These are phyloP conservation scores for Salvia hispanica DNA, from an alignment of 257 asterid genomes.

Conservation along the genomic window DNA sequence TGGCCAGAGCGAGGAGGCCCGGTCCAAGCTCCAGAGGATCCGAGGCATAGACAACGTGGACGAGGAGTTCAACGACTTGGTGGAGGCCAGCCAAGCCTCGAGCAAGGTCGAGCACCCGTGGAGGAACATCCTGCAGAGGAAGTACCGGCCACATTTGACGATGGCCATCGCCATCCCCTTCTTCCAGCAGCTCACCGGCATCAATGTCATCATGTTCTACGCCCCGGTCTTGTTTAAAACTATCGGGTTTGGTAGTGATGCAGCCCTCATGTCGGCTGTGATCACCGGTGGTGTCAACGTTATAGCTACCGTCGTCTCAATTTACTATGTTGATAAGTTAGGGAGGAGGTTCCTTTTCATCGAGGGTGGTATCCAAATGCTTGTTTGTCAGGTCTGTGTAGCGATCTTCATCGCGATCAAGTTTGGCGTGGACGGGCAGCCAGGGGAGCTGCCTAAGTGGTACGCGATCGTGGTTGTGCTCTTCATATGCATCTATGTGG, in stretches of 20 bases:
- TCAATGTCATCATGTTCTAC: constrained; percentile 75
- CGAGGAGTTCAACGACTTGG: constrained; percentile 69
- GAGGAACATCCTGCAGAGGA: constrained; percentile 60
- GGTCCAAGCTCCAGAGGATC: constrained; percentile 45
- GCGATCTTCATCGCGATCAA: constrained; percentile 58
- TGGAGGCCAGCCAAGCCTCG: constrained; percentile 72
- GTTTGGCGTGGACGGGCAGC: constrained; percentile 60
- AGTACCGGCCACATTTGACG: constrained; percentile 73
- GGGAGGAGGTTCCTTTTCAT: constrained; percentile 73
- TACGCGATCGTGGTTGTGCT: constrained; percentile 66
- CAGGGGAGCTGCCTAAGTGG: constrained; percentile 61
- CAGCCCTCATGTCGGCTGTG: constrained; percentile 69
- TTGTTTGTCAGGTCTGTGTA: constrained; percentile 63
- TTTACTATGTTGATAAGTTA: constrained; percentile 71
- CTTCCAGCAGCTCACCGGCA: constrained; percentile 83
- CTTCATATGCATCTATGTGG: constrained; percentile 70
- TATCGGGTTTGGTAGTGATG: constrained; percentile 57
- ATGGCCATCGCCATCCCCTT: constrained; percentile 76
- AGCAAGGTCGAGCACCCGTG: constrained; percentile 64
- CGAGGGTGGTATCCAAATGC: constrained; percentile 73
- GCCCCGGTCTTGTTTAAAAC: constrained; percentile 81
- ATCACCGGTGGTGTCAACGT: constrained; percentile 65
- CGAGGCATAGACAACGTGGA: constrained; percentile 61
- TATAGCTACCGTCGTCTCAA: constrained; percentile 53
- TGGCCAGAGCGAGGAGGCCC: constrained; percentile 56